Percentiles rank a stretch among this genome's conserved stretches.
phyloP scores from a whole-genome alignment of 1,284 basidiomycete genomes.

The Cutaneotrichosporon sp. region DNA sequence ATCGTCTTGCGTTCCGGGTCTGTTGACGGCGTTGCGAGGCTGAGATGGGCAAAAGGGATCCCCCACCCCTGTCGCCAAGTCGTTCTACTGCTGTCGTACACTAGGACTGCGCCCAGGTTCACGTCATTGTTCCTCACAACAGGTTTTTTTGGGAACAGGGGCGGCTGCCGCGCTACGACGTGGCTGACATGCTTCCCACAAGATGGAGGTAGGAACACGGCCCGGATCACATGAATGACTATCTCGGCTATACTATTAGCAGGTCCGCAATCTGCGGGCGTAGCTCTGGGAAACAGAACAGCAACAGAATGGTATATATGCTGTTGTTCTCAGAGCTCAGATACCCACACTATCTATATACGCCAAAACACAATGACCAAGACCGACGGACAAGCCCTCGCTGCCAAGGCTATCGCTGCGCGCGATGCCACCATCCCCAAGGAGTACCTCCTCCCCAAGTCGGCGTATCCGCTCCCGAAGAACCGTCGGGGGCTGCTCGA shows the following conservation, averaged over 20 bases:
- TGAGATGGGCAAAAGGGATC: too few species aligned
- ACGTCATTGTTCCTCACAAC: not conserved
- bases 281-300: not conserved
- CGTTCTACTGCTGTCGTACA: not conserved
- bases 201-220: not conserved
- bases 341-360: not conserved
- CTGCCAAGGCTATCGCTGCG: not conserved
- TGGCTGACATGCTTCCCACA: not conserved
- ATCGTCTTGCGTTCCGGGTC: not conserved
- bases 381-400: not conserved
- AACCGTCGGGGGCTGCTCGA: slow-evolving; percentile 15
- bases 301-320: not conserved
- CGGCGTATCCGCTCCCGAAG: slow-evolving; percentile 6
- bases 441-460: slow-evolving; percentile 18
- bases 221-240: not conserved
- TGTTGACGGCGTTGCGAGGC: too few species aligned
- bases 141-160: not conserved
- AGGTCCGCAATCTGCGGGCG: not conserved
- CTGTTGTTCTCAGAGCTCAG: not conserved
- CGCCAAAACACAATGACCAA: not conserved
- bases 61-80: too few species aligned
- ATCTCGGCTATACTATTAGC: not conserved
- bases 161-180: not conserved
- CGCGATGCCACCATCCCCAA: slow-evolving; percentile 23
- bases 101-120: not conserved